Evolutionary conservation across 305 asterid genomes (phyloP), one percentile per base, ranked within the genome.

Genomic region (Fraxinus albicans): DNA sequence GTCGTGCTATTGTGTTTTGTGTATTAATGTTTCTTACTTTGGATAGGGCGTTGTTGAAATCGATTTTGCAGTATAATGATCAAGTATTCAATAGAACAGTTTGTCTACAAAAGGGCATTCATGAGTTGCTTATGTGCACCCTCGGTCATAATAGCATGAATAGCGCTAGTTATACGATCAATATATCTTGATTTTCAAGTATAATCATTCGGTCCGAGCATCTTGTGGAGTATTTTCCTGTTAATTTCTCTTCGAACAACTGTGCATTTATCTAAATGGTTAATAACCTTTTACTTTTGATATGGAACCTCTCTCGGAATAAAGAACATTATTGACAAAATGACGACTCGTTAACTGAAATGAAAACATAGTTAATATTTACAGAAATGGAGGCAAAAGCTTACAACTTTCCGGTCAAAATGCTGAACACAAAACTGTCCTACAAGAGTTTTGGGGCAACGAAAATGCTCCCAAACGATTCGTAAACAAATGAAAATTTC

Each of bases 1-100:
- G 65, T 55, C 47, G 88, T 74, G 81, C 79, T 80, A 72, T 47
- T 82, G 69, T 79, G 76, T 55, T 84, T 79, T 80, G 44, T 79
- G 75, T 27, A 73, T 81, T 69, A 36, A 67, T 67, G 40, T 47
- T 44, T 83, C 79, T 69, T 38, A 40, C 53, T 73, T 73, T 29
- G 1, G 40, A 36, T 60, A 60, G 58, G 75, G 73, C 40, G 36
- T 78, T 63, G 60, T 60, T 63, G 83, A 38, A 58, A 29, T 36
- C 8, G 29, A 70, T 63, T 42, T 70, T 42, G 69, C 47, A 65
- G 44, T 82, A 36, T 76, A 6, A 65, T 21, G 35, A 8, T 70
- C 84, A 35, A 38, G 47, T 76, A 33, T 3, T 83, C 44, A 0
- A 3, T 65, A 65, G 72, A 19, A 63, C 23, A 65, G 73, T 8